These are phyloP conservation scores for Lecanicillium sp. DNA, from an alignment of 2,329 filamentous ascomycete genomes.

Conservation along the genomic window DNA sequence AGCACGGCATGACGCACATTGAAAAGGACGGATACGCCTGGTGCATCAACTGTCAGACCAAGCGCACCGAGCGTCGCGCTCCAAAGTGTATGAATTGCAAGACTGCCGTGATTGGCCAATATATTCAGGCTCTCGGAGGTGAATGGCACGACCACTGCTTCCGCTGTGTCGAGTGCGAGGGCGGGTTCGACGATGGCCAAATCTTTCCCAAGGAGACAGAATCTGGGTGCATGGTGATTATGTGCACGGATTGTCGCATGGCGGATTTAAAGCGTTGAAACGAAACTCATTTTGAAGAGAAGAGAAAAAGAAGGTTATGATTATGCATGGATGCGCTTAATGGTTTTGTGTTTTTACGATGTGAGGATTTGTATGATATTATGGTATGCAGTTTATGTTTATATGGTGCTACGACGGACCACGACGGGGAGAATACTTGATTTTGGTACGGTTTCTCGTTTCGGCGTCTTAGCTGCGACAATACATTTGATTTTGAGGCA, in stretches of 20 bases:
- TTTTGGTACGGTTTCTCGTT: background rate
- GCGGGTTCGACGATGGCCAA: slow-evolving; percentile 55
- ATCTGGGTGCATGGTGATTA: slow-evolving; percentile 38
- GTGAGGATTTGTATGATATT: background rate
- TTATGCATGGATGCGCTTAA: too few relatives aligned
- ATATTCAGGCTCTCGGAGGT: slow-evolving; percentile 77
- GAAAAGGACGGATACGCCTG: slow-evolving; percentile 98
- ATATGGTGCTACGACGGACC: background rate
- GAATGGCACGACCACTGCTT: slow-evolving; percentile 97
- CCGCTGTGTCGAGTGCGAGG: slow-evolving; percentile 58
- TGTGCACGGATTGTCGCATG: slow-evolving; percentile 54
- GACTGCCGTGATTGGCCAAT: slow-evolving; percentile 78
- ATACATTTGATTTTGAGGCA: too few relatives aligned
- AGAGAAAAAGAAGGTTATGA: too few relatives aligned
- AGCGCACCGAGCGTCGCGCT: slow-evolving; percentile 78
- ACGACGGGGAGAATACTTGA: background rate
- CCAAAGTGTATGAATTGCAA: slow-evolving; percentile 84
- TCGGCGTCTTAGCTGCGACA: too few relatives aligned
- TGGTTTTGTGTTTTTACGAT: too few relatives aligned
- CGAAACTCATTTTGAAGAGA: background rate
- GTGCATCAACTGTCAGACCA: slow-evolving; percentile 90
- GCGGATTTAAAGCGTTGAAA: slow-evolving; percentile 50
- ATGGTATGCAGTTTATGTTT: background rate
- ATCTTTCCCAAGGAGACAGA: slow-evolving; percentile 51
- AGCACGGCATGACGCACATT: slow-evolving; percentile 59